These are phyloP conservation scores for Aspergillus coremiiformis DNA, from an alignment of 495 filamentous ascomycete species.

Conservation along the genomic window DNA sequence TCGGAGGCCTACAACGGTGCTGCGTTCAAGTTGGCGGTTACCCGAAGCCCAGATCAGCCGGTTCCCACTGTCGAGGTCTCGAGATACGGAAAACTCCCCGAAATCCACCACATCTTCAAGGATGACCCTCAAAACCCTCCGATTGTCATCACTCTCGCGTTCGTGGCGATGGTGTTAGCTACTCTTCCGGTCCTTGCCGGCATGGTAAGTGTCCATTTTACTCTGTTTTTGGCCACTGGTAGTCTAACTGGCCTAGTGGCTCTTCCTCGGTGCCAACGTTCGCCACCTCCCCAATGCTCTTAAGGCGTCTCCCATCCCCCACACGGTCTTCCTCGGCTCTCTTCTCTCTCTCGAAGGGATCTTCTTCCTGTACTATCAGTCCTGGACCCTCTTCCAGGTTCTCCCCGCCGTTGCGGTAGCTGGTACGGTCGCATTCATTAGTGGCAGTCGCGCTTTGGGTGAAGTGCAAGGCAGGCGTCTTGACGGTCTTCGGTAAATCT, in stretches of 20 bases:
- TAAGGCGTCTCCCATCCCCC: conserved; percentile 63
- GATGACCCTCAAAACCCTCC: conserved; percentile 71
- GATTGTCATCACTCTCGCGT: conserved; percentile 72
- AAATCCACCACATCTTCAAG: conserved; percentile 91
- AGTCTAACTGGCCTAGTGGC: conserved; percentile 49
- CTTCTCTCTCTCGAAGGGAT: conserved; percentile 80
- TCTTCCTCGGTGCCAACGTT: conserved; percentile 75
- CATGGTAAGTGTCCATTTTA: conserved; percentile 47
- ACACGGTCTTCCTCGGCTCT: conserved; percentile 74
- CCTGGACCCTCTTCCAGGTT: conserved; percentile 87
- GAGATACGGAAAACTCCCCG: conserved; percentile 71
- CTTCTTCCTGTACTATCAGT: conserved; percentile 91
- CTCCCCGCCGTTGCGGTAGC: conserved; percentile 65
- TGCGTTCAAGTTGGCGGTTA: conserved; percentile 60
- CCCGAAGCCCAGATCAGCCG: conserved; percentile 52
- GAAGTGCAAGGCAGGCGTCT: conserved; percentile 86
- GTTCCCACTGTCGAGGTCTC: conserved; percentile 50
- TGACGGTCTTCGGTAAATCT: conserved; percentile 62
- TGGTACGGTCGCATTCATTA: conserved; percentile 68
- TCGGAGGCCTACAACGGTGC: conserved; percentile 56
- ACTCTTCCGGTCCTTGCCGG: conserved; percentile 65
- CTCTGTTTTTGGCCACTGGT: not conserved
- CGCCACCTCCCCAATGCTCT: conserved; percentile 70
- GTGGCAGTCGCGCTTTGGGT: conserved; percentile 82
- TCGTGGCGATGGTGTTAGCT: conserved; percentile 61